These are phyloP conservation scores for thale cress (Arabidopsis thaliana) DNA, from an alignment of 345 rosid genomes.

Conservation along the genomic window TAIR10.1 NC_003076.8:6994501-6995000, in stretches of 20 bases:
- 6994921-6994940: no score
- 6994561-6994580: constrained; percentile 33
- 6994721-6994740: neutral
- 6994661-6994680: constrained; percentile 37
- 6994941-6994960: no score
- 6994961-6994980: no score
- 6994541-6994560: constrained; percentile 31
- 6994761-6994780: neutral
- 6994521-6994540: constrained; percentile 35
- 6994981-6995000: no score
- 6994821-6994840: neutral
- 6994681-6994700: constrained; percentile 7
- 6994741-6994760: neutral
- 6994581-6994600: neutral
- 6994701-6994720: constrained; percentile 2
- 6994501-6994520: neutral
- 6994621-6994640: constrained; percentile 26
- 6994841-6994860: neutral
- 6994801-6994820: neutral
- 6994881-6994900: no score
- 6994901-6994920: no score
- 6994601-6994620: constrained; percentile 12
- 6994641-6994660: constrained; percentile 17
- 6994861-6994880: no score
- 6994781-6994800: neutral